Evolutionary conservation across 2,329 filamentous ascomycete genomes (phyloP).

Genomic region (Rhynchosporium secalis): DNA sequence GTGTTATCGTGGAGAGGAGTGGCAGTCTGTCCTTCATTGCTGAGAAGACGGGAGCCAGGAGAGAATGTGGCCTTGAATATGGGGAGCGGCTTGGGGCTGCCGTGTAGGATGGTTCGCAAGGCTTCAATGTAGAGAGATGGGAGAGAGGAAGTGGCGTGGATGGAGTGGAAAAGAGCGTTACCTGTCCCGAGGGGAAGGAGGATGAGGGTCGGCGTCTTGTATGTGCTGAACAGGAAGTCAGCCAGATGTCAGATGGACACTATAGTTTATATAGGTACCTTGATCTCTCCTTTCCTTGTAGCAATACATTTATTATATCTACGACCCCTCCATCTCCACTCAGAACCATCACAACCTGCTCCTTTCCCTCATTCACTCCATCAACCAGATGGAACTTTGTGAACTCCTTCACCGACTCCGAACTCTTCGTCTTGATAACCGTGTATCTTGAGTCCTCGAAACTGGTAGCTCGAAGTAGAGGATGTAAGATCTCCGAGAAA

Average conservation of each 20-base stretch:
- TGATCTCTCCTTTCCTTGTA: slow-evolving; percentile 32
- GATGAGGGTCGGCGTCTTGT: slow-evolving; percentile 47
- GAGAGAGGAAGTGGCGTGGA: slow-evolving; percentile 50
- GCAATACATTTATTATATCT: slow-evolving; percentile 74
- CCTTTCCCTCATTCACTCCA: slow-evolving; percentile 47
- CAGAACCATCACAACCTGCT: slow-evolving; percentile 70
- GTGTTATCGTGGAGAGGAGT: slow-evolving; percentile 31
- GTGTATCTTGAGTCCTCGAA: slow-evolving; percentile 46
- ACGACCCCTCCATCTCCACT: slow-evolving; percentile 86
- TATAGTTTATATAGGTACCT: slow-evolving; percentile 30
- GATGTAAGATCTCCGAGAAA: slow-evolving; percentile 56
- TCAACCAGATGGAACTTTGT: slow-evolving; percentile 51
- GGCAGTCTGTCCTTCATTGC: slow-evolving; percentile 36
- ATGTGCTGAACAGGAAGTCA: slow-evolving; percentile 17
- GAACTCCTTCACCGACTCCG: slow-evolving; percentile 64
- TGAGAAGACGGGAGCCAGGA: slow-evolving; percentile 49
- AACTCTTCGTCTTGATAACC: slow-evolving; percentile 63
- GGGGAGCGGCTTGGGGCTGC: slow-evolving; percentile 56
- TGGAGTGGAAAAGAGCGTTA: slow-evolving; percentile 64
- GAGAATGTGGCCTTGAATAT: slow-evolving; percentile 64
- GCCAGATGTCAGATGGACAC: background rate
- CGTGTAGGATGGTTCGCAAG: slow-evolving; percentile 60
- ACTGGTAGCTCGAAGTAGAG: slow-evolving; percentile 52
- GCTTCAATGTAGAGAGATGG: slow-evolving; percentile 45
- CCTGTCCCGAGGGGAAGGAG: slow-evolving; percentile 64